Evolutionary conservation across 1,139 yeast species (phyloP).

Genomic region (Chernovozyma aurita): DNA sequence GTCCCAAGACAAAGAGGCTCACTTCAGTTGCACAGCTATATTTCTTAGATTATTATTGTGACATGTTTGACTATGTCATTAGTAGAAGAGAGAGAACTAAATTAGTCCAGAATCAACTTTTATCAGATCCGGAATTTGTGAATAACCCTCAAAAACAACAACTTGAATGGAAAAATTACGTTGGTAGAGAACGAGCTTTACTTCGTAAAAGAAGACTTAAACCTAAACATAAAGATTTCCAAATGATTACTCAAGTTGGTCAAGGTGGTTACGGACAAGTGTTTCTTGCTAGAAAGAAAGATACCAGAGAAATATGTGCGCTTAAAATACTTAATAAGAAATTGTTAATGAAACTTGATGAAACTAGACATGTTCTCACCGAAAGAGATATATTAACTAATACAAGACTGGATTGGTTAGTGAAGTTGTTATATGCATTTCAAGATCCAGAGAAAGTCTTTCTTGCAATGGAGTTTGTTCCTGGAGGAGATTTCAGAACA

Average conservation of each 20-base stretch:
- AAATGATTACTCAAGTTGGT: conserved; percentile 95
- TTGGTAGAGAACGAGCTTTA: conserved; percentile 79
- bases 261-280: conserved; percentile 99
- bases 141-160: conserved; percentile 46
- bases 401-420: conserved; percentile 94
- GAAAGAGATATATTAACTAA: conserved; percentile 96
- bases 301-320: conserved; percentile 94
- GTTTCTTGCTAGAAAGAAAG: conserved; percentile 88
- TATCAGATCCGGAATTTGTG: conserved; percentile 37
- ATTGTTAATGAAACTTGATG: conserved; percentile 82
- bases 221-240: conserved; percentile 93
- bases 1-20: conserved; percentile 76
- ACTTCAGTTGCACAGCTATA: conserved; percentile 82
- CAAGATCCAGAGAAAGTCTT: conserved; percentile 89
- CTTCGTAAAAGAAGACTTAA: conserved; percentile 85
- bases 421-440: conserved; percentile 87
- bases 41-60: conserved; percentile 93
- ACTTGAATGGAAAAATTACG: conserved; percentile 75
- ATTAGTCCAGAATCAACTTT: conserved; percentile 58
- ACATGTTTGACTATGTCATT: conserved; percentile 89
- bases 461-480: conserved; percentile 97
- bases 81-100: conserved; percentile 75
- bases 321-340: conserved; percentile 87
- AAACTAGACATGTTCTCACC: conserved; percentile 91
- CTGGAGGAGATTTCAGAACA: conserved; percentile 98